Base-by-base conservation (phyloP, 805 yeast genomes). In the Ogataea populi-albae region DNA sequence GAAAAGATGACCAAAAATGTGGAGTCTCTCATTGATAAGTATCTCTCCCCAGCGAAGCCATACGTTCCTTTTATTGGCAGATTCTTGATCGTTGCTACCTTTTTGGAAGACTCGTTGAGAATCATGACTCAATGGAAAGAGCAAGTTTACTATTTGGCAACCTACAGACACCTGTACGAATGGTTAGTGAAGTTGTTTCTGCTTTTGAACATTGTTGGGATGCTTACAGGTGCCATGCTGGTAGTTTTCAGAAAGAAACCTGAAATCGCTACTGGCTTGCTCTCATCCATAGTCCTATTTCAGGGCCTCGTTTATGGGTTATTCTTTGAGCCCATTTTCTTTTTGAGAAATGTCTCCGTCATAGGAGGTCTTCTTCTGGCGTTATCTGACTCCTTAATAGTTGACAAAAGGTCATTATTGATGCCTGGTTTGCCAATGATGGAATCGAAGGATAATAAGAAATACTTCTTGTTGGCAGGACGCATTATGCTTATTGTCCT, bases 261-360 rank as follows among this genome's bases (percentile, higher is more conserved):
- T 15, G 75, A 77, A 32, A 69, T 76, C 46, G 87, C 96, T 6
- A 80, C 94, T 4, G 71, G 75, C 29, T 73, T 80, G 1, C 71
- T 91, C 46, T 62, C 82, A 26, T 68, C 71, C 5, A 91, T 88
- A 44, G 86, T 91, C 22, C 54, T 86, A 11, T 60, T 79, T 29
- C 98, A 91, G 66, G 96, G 96, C 5, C 47, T 89, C 10, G 84
- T 84, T 41, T 91, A 91, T 57, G 98, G 98, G 4, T 69, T 89
- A 45, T 75, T 86, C 46, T 78, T 82, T 50, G 95, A 89, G 51
- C 70, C 82, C 20, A 76, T 77, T 40, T 91, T 89, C 64, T 77
- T 93, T 51, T 72, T 87, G 54, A 79, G 97, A 66, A 88, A 87
- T 59, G 68, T 89, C 47, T 82, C 94, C 16, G 91, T 91, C 33